These are phyloP conservation scores for Streptanthus diversifolius DNA, from an alignment of 345 rosid genomes.

Conservation along the genomic window DNA sequence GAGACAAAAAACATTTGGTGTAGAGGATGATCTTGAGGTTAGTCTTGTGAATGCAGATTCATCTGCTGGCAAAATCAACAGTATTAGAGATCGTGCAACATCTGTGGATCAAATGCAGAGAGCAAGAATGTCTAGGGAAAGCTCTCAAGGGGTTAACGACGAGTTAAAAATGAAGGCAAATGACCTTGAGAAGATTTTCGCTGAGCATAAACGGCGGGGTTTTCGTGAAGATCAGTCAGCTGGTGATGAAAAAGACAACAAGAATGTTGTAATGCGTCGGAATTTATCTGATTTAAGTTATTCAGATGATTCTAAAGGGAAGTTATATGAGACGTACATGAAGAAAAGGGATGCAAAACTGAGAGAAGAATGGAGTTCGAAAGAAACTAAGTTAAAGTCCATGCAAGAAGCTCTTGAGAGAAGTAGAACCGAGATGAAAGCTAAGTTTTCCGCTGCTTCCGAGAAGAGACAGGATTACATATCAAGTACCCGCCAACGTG, in stretches of 20 bases:
- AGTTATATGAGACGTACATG: constrained; percentile 66
- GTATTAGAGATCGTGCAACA: constrained; percentile 23
- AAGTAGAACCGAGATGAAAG: constrained; percentile 74
- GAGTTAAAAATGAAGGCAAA: constrained; percentile 68
- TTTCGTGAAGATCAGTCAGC: constrained; percentile 52
- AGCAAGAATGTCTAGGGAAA: constrained; percentile 62
- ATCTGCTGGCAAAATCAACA: constrained; percentile 38
- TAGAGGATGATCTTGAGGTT: constrained; percentile 46
- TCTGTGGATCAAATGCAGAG: constrained; percentile 56
- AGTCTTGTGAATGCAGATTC: constrained; percentile 37
- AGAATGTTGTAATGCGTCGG: constrained; percentile 43
- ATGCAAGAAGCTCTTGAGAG: constrained; percentile 72
- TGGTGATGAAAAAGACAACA: constrained; percentile 35
- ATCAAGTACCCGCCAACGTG: constrained; percentile 42
- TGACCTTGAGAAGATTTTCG: constrained; percentile 78
- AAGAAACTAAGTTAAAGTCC: constrained; percentile 74
- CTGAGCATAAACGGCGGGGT: constrained; percentile 65
- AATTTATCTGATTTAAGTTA: constrained; percentile 48
- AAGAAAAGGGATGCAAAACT: constrained; percentile 82
- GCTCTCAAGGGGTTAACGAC: constrained; percentile 57
- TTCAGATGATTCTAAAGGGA: constrained; percentile 78
- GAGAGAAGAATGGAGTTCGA: constrained; percentile 70
- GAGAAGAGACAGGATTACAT: constrained; percentile 43
- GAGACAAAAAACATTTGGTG: constrained; percentile 41
- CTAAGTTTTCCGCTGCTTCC: constrained; percentile 48